These are phyloP conservation scores for Euphorbia celastroides DNA, from an alignment of 441 rosid species.

Conservation along the genomic window DNA sequence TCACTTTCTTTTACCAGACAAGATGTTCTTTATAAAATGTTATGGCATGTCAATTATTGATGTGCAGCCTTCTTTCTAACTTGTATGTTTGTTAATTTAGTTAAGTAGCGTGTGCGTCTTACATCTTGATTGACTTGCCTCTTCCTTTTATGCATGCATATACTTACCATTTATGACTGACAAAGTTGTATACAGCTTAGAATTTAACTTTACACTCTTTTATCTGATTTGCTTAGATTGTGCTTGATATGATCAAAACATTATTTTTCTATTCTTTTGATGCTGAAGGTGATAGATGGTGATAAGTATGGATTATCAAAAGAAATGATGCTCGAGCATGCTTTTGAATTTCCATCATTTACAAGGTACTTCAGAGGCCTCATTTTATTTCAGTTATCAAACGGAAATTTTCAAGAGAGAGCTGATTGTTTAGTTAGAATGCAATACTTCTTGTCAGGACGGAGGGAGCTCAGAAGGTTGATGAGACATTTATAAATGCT, in stretches of 20 bases:
- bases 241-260: constrained; percentile 9
- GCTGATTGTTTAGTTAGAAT: constrained; percentile 28
- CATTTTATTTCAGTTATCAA: constrained; percentile 4
- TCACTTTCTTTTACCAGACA: neutral
- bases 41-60: neutral
- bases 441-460: constrained; percentile 38
- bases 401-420: constrained; percentile 14
- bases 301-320: constrained; percentile 38
- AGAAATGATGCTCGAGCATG: constrained; percentile 46
- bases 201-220: neutral
- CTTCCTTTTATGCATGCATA: neutral
- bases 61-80: neutral
- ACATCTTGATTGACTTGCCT: constrained; percentile 3
- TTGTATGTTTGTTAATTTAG: neutral
- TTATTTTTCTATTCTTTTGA: constrained; percentile 8
- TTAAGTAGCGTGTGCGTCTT: neutral
- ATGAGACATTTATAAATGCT: constrained; percentile 41
- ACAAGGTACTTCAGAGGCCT: constrained; percentile 40
- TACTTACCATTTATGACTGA: neutral
- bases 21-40: neutral
- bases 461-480: constrained; percentile 37
- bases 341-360: constrained; percentile 53
- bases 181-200: neutral
- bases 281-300: constrained; percentile 34
- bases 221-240: neutral